Percentiles rank a stretch among this genome's conserved stretches.
phyloP scores from a whole-genome alignment of 2,329 filamentous ascomycete species.

The Trichoderma simmonsii region DNA sequence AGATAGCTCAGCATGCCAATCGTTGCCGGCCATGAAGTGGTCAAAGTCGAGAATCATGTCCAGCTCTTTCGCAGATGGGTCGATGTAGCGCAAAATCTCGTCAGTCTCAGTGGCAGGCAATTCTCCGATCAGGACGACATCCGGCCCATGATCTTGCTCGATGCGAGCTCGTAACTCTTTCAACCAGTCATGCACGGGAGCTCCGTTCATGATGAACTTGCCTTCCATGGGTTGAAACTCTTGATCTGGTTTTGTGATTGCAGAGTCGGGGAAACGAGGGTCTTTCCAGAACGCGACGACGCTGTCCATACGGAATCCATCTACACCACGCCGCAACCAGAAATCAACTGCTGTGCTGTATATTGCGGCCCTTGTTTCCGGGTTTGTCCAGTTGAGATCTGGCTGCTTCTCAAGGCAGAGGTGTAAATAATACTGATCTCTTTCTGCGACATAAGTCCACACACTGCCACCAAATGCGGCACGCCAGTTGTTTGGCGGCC shows the following conservation, averaged over 20 bases:
- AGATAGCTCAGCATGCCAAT: background rate
- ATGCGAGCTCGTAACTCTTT: background rate
- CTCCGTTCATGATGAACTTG: background rate
- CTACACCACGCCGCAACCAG: slow-evolving; percentile 61
- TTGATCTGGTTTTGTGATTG: background rate
- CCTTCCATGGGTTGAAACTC: background rate
- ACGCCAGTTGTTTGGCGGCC: slow-evolving; percentile 45
- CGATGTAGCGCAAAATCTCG: background rate
- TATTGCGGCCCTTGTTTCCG: slow-evolving; percentile 54
- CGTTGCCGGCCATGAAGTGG: background rate
- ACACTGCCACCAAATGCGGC: slow-evolving; percentile 38
- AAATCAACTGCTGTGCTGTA: slow-evolving; percentile 55
- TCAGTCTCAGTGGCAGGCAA: background rate
- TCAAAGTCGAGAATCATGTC: slow-evolving; percentile 27
- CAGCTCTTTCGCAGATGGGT: background rate
- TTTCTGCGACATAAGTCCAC: slow-evolving; percentile 37
- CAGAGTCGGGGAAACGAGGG: background rate
- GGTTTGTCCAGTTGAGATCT: slow-evolving; percentile 67
- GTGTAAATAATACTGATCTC: slow-evolving; percentile 49
- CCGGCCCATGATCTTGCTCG: background rate
- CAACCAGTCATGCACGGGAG: background rate
- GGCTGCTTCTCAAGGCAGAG: slow-evolving; percentile 63
- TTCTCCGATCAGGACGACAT: background rate
- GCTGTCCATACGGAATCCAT: slow-evolving; percentile 57
- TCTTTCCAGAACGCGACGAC: slow-evolving; percentile 31